phyloP scores from a whole-genome alignment of 2,329 filamentous ascomycete genomes.

The Pleurostoma richardsiae region DNA sequence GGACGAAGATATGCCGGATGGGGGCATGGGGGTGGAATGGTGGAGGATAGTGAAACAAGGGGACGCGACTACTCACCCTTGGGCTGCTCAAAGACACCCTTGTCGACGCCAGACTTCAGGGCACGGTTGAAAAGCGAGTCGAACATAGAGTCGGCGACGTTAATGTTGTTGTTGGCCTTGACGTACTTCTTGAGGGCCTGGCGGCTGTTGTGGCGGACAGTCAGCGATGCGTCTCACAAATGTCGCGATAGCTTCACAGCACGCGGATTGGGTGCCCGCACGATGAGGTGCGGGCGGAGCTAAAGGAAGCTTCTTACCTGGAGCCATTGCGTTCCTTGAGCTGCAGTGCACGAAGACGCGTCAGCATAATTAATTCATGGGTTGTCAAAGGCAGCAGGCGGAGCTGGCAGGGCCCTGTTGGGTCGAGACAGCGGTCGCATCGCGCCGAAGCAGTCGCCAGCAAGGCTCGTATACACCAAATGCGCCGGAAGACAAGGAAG shows the following conservation, averaged over 20 bases:
- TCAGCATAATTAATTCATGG: slow-evolving; percentile 29
- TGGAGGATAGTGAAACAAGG: background rate
- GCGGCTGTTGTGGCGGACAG: slow-evolving; percentile 31
- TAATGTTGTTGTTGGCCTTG: slow-evolving; percentile 47
- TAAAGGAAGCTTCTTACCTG: slow-evolving; percentile 27
- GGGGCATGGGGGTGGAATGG: too few species aligned
- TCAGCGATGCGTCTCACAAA: slow-evolving; percentile 19
- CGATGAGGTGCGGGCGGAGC: slow-evolving; percentile 7
- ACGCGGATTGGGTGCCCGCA: slow-evolving; percentile 6
- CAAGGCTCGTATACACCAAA: slow-evolving; percentile 19
- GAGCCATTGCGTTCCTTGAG: slow-evolving; percentile 60
- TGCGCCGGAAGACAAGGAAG: slow-evolving; percentile 30
- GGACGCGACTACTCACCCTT: slow-evolving; percentile 63
- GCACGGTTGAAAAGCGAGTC: slow-evolving; percentile 81
- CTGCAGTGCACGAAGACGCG: slow-evolving; percentile 30
- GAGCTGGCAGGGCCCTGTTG: slow-evolving; percentile 1
- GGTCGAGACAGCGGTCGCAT: background rate
- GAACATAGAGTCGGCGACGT: slow-evolving; percentile 49
- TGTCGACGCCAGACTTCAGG: slow-evolving; percentile 75
- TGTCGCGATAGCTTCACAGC: slow-evolving; percentile 9
- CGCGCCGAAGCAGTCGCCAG: background rate
- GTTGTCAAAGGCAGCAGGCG: slow-evolving; percentile 4
- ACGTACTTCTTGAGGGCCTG: slow-evolving; percentile 59
- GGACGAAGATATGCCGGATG: background rate
- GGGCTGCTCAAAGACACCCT: slow-evolving; percentile 80